Percentiles rank a stretch among this genome's conserved stretches.
phyloP scores from a whole-genome alignment of 2,329 filamentous ascomycete species.

The Mycosphaerella sp. region DNA sequence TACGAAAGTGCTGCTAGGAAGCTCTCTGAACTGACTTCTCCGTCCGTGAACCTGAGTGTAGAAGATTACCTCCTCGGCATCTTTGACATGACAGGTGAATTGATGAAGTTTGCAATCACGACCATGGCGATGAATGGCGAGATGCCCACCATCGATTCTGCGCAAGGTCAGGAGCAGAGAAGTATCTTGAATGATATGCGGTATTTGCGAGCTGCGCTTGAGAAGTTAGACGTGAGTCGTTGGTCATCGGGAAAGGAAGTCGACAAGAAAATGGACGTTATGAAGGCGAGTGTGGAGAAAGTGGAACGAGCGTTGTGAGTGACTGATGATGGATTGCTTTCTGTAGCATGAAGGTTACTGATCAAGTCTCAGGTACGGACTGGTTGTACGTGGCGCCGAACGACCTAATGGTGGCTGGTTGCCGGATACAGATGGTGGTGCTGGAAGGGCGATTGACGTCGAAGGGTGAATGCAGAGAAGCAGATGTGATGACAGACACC shows the following conservation, averaged over 20 bases:
- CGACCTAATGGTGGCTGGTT: conserved; percentile 78
- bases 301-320: conserved; percentile 59
- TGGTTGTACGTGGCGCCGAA: conserved; percentile 81
- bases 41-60: conserved; percentile 59
- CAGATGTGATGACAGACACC: background rate
- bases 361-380: conserved; percentile 55
- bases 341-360: background rate
- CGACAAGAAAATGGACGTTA: conserved; percentile 74
- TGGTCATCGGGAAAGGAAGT: conserved; percentile 57
- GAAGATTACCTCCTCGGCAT: conserved; percentile 87
- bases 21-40: conserved; percentile 35
- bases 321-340: background rate
- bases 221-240: conserved; percentile 57
- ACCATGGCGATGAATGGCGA: conserved; percentile 68
- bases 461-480: conserved; percentile 27
- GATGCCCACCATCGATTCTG: conserved; percentile 39
- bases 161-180: conserved; percentile 36
- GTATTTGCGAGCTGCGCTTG: conserved; percentile 66
- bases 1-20: conserved; percentile 51
- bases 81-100: conserved; percentile 89
- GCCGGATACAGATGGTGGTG: conserved; percentile 54
- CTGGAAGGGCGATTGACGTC: conserved; percentile 36
- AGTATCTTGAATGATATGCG: conserved; percentile 77
- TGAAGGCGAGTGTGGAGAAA: conserved; percentile 84
- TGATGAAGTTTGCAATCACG: conserved; percentile 95